These are phyloP conservation scores for Colletotrichum lupini DNA, from an alignment of 2,329 filamentous ascomycete species.

Conservation along the genomic window DNA sequence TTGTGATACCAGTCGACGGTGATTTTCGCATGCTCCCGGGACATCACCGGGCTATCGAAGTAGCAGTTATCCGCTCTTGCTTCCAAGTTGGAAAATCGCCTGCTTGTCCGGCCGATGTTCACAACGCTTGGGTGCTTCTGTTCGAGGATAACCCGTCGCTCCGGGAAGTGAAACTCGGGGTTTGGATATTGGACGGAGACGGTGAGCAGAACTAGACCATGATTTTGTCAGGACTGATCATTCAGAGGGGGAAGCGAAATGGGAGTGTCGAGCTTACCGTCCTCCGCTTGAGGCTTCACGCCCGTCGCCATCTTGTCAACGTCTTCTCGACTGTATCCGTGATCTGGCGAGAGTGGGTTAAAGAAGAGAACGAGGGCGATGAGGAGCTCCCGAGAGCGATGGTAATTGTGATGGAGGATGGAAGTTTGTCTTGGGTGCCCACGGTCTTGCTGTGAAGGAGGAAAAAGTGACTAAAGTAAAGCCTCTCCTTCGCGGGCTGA, in stretches of 20 bases:
- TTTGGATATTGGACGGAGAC: slow-evolving; percentile 41
- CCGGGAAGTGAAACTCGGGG: slow-evolving; percentile 32
- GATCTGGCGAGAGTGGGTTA: background rate
- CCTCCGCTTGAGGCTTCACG: slow-evolving; percentile 17
- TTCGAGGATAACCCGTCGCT: slow-evolving; percentile 44
- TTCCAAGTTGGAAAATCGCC: slow-evolving; percentile 46
- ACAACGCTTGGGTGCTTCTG: slow-evolving; percentile 31
- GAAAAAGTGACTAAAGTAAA: background rate
- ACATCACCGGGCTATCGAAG: slow-evolving; percentile 80
- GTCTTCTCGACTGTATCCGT: background rate
- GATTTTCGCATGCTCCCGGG: slow-evolving; percentile 72
- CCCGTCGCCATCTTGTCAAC: slow-evolving; percentile 25
- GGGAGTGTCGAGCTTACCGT: slow-evolving; percentile 10
- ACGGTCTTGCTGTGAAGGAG: background rate
- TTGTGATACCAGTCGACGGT: slow-evolving; percentile 54
- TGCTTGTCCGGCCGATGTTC: slow-evolving; percentile 58
- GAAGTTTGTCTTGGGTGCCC: background rate
- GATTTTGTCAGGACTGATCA: slow-evolving; percentile 28
- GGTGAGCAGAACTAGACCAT: slow-evolving; percentile 44
- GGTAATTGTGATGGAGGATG: background rate
- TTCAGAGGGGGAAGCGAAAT: background rate
- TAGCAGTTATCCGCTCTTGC: slow-evolving; percentile 66
- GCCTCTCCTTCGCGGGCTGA: background rate
- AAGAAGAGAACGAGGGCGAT: background rate
- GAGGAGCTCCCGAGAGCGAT: background rate